Evolutionary conservation across 2,329 filamentous ascomycete genomes (phyloP).

Genomic region (Botrytis byssoidea): DNA sequence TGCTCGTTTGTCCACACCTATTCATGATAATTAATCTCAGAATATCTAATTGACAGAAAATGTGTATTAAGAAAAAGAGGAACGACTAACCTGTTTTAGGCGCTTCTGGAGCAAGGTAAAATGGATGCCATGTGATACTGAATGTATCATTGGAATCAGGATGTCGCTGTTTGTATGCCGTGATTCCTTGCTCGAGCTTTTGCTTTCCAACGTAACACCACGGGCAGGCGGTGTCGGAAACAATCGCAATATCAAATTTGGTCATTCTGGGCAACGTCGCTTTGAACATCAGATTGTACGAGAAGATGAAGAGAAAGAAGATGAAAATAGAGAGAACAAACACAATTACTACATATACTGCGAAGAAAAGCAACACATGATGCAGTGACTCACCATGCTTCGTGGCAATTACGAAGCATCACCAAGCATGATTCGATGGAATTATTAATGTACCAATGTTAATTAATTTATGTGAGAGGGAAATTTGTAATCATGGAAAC

Average conservation of each 20-base stretch:
- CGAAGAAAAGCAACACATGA: neutral
- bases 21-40: neutral
- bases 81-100: constrained; percentile 50
- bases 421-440: neutral
- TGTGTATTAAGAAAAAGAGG: neutral
- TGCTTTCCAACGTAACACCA: constrained; percentile 56
- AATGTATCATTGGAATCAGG: constrained; percentile 67
- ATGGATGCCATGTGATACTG: constrained; percentile 71
- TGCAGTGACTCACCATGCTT: too few species aligned
- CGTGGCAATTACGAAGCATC: neutral
- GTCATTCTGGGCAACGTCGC: constrained; percentile 54
- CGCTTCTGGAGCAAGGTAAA: constrained; percentile 71
- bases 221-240: constrained; percentile 67
- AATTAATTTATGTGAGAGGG: neutral
- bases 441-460: neutral
- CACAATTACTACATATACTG: neutral
- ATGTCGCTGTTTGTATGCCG: constrained; percentile 60
- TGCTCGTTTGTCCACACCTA: constrained; percentile 51
- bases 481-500: too few species aligned
- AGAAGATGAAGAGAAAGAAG: neutral
- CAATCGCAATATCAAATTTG: constrained; percentile 72
- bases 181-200: constrained; percentile 70
- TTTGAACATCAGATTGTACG: constrained; percentile 26
- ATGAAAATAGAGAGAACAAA: neutral
- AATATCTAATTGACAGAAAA: neutral